Percentiles rank a stretch among this genome's conserved stretches.
Conservation (phyloP, 2,329 filamentous ascomycete species). For the Teratosphaeriaceae sp. region DNA sequence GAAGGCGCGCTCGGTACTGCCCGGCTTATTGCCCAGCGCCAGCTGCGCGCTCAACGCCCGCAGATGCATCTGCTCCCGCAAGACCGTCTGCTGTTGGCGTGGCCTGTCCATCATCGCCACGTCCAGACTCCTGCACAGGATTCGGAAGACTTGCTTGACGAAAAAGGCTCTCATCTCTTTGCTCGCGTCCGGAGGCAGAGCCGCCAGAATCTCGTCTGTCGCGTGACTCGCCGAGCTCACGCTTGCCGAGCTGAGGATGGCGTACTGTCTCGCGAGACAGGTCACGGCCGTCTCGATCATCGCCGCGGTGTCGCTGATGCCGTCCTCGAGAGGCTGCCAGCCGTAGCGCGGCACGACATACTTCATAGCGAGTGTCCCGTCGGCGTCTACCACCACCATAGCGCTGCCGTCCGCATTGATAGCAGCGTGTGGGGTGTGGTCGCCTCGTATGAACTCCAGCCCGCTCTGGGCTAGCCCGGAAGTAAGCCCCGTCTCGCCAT, state of each 20-base stretch:
- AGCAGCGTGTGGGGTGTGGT: slow-evolving; percentile 43
- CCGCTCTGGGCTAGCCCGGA: slow-evolving; percentile 69
- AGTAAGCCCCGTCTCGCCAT: slow-evolving; percentile 58
- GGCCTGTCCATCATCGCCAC: slow-evolving; percentile 70
- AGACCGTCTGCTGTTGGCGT: slow-evolving; percentile 52
- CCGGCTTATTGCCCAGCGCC: slow-evolving; percentile 65
- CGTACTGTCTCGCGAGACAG: slow-evolving; percentile 28
- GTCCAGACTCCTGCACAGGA: slow-evolving; percentile 56
- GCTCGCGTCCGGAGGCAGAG: slow-evolving; percentile 34
- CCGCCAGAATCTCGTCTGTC: slow-evolving; percentile 44
- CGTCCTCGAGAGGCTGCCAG: slow-evolving; percentile 24
- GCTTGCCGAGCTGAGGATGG: too few relatives aligned
- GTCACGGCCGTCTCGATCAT: slow-evolving; percentile 26
- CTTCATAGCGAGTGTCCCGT: slow-evolving; percentile 34
- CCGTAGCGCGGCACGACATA: slow-evolving; percentile 22
- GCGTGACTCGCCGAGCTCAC: slow-evolving; percentile 38
- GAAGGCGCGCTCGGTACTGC: slow-evolving; percentile 53
- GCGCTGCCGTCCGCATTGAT: slow-evolving; percentile 44
- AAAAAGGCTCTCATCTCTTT: slow-evolving; percentile 61
- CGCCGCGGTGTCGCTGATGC: slow-evolving; percentile 18
- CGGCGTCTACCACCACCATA: slow-evolving; percentile 37
- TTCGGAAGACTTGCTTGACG: slow-evolving; percentile 48
- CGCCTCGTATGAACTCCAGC: slow-evolving; percentile 61
- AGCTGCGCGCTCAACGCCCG: slow-evolving; percentile 73
- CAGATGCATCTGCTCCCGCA: slow-evolving; percentile 66